A percentile compares a stretch with the other conserved stretches of the same genome.
phyloP scores from a whole-genome alignment of 169 alveolate genomes.

The Neospora caninum region DNA sequence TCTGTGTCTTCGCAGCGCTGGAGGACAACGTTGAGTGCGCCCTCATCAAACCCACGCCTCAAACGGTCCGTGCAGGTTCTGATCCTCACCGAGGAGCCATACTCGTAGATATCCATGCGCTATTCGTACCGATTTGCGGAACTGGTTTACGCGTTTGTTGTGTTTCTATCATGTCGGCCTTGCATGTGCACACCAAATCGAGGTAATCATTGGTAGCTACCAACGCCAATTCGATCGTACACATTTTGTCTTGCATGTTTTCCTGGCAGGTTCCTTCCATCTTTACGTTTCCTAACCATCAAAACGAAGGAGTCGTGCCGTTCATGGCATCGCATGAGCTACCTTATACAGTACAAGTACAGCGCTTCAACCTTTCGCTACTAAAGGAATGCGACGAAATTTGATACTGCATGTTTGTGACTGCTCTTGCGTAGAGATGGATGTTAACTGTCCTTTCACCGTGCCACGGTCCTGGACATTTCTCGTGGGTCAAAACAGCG shows the following conservation, averaged over 20 bases:
- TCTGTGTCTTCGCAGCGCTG: conserved; percentile 24
- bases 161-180: no score
- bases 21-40: conserved; percentile 56
- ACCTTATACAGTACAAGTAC: conserved; percentile 7
- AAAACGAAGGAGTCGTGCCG: conserved; percentile 50
- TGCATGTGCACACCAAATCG: no score
- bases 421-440: not conserved
- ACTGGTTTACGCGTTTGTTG: no score
- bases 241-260: not conserved
- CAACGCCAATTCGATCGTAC: not conserved
- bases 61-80: conserved; percentile 7
- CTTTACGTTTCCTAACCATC: not conserved
- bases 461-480: not conserved
- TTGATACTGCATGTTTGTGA: not conserved
- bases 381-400: not conserved
- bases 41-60: conserved; percentile 49
- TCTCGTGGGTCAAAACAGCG: no score
- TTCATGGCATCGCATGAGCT: conserved; percentile 46
- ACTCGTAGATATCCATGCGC: no score
- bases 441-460: not conserved
- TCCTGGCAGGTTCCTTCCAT: conserved; percentile 45
- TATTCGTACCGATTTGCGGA: no score
- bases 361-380: not conserved
- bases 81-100: not conserved
- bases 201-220: no score